Evolutionary conservation across 73 alveolate genomes (phyloP).

Genomic region (Paramecium primaurelia): DNA sequence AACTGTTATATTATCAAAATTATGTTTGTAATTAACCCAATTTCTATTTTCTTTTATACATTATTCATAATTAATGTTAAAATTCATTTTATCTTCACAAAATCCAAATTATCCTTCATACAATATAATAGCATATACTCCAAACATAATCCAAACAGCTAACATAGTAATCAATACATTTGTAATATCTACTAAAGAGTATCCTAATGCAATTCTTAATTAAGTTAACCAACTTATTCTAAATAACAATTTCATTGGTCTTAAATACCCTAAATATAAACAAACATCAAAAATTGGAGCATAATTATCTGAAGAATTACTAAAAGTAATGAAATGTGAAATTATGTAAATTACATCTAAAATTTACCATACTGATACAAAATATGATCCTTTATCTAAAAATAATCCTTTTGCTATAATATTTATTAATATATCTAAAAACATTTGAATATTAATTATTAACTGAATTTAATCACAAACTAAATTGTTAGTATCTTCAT

Average conservation of each 20-base stretch:
- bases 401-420: neutral
- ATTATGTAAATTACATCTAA: neutral
- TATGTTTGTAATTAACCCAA: slow-evolving; percentile 8
- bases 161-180: slow-evolving; percentile 9
- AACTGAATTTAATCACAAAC: neutral
- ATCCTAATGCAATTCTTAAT: neutral
- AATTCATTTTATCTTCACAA: slow-evolving; percentile 5
- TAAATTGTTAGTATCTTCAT: neutral
- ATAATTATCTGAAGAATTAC: neutral
- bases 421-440: neutral
- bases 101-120: slow-evolving; percentile 37
- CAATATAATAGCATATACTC: neutral
- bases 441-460: neutral
- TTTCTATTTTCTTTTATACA: neutral
- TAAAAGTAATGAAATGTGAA: neutral
- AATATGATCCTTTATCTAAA: slow-evolving; percentile 2
- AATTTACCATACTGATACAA: neutral
- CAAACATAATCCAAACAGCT: slow-evolving; percentile 24
- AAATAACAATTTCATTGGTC: neutral
- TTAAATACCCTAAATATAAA: neutral
- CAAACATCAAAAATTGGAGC: neutral
- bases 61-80: neutral
- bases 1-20: slow-evolving; percentile 14
- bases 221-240: neutral
- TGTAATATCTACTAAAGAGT: neutral